A percentile compares a stretch with the other conserved stretches of the same genome.
Evolutionary conservation across 202 grass and related monocot genomes (phyloP).

Genomic region (Schoenoplectus triqueter): DNA sequence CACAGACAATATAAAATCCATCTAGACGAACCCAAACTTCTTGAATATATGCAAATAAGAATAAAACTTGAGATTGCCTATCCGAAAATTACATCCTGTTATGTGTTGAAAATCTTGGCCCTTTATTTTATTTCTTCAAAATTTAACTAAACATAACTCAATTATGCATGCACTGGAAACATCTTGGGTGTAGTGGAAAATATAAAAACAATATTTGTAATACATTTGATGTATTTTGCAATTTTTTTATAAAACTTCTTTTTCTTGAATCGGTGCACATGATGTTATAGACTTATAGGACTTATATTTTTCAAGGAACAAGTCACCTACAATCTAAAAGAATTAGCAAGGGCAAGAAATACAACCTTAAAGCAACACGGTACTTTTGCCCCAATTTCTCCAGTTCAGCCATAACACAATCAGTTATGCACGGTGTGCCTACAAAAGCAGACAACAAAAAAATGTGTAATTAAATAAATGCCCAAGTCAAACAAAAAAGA

Average conservation of each 20-base stretch:
- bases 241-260: neutral
- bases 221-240: constrained; percentile 21
- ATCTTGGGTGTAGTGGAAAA: neutral
- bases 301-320: neutral
- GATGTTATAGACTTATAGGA: neutral
- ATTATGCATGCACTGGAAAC: neutral
- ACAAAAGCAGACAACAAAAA: constrained; percentile 33
- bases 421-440: constrained; percentile 90
- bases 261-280: neutral
- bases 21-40: neutral
- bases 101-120: neutral
- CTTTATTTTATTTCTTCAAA: neutral
- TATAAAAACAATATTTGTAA: neutral
- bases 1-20: neutral
- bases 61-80: neutral
- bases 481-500: constrained; percentile 32
- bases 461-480: constrained; percentile 25
- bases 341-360: neutral
- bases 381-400: constrained; percentile 95
- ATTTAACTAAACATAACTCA: neutral
- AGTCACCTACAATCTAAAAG: neutral
- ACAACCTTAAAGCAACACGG: constrained; percentile 82
- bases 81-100: neutral
- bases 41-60: neutral
- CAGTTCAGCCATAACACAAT: constrained; percentile 97